Evolutionary conservation across 2,329 filamentous ascomycete genomes (phyloP), one percentile per base, ranked within the genome.

Genomic region (Thelonectria olida): DNA sequence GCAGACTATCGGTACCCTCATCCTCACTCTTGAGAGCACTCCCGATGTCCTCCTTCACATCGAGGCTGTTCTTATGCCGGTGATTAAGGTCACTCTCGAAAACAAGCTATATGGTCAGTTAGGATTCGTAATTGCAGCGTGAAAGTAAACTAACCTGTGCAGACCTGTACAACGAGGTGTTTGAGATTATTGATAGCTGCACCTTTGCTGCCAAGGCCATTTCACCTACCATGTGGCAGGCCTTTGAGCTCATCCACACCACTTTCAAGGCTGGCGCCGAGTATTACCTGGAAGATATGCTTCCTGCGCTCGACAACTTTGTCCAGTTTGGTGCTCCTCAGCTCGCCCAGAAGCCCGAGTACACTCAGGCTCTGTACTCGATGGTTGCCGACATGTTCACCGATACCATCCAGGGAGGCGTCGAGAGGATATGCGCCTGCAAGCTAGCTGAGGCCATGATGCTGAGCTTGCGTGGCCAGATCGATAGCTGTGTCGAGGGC

Each of bases 161-260:
- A 91, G 91, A 99, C 78, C 82, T 99, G 20, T 99, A 97, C 79
- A 99, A 98, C 75, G 96, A 99, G 76, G 89, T 98, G 5, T 99
- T 99, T 70, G 96, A 99, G 80, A 99, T 99, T 71, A 97, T 99
- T 70, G 96, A 99, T 77, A 97, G 93, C 84, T 99, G 96, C 84
- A 99, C 96, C 7, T 99, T 98, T 76, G 93, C 96, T 10, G 95
- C 96, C 64, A 99, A 98, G 84, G 87, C 88, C 60, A 98, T 99
- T 69, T 97, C 96, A 1, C 88, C 91, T 9, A 97, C 92, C 41
- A 99, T 99, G 96, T 99, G 96, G 96, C 90, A 95, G 78, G 95
- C 96, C 2, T 99, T 99, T 76, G 94, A 97, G 80, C 86, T 98
- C 44, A 96, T 99, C 65, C 95, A 98, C 80, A 88, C 92, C 67